These are phyloP conservation scores for Xylaria arbuscula DNA, from an alignment of 2,329 filamentous ascomycete species.

Conservation along the genomic window DNA sequence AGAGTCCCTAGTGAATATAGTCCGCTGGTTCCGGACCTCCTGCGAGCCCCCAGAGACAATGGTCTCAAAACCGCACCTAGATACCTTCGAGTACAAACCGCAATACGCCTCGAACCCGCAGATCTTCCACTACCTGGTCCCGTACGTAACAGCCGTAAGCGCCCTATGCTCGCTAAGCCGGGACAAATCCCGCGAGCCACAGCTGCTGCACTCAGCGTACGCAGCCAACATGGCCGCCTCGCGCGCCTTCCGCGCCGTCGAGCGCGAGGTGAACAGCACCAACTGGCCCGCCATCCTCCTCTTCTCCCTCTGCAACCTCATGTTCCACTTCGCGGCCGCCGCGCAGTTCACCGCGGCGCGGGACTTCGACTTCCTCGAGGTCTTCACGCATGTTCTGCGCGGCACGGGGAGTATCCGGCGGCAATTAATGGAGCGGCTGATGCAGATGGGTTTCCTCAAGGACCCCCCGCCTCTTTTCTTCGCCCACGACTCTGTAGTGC, in stretches of 20 bases:
- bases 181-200: neutral
- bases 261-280: neutral
- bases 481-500: neutral
- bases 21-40: neutral
- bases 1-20: neutral
- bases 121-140: constrained; percentile 5
- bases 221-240: neutral
- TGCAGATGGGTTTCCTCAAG: neutral
- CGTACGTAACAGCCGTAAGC: neutral
- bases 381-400: constrained; percentile 10
- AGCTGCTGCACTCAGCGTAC: neutral
- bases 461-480: neutral
- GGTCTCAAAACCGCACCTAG: neutral
- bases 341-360: neutral
- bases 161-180: neutral
- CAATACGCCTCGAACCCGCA: neutral
- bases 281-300: constrained; percentile 13
- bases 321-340: constrained; percentile 6
- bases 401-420: neutral
- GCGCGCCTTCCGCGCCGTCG: neutral
- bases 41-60: constrained; percentile 4
- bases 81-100: neutral
- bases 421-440: neutral
- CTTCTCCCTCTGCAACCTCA: constrained; percentile 8
- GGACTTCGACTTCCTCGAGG: constrained; percentile 12